A percentile compares a stretch with the other conserved stretches of the same genome.
Evolutionary conservation across 202 grass and related monocot species (phyloP).

Genomic region (Panicum virgatum): DNA sequence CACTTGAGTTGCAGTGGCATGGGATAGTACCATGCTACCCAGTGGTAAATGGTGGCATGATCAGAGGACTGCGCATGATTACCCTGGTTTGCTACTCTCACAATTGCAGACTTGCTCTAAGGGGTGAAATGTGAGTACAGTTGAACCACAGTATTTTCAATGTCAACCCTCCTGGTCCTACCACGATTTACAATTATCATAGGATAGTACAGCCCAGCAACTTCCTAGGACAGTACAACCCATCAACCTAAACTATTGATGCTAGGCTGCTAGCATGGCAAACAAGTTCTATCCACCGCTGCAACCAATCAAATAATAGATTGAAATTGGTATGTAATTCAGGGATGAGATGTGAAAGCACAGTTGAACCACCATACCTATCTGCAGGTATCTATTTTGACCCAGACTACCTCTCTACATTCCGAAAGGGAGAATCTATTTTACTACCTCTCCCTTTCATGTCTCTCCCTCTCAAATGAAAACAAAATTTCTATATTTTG

Average conservation of each 20-base stretch:
- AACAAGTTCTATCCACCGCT: no score
- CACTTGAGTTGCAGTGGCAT: not conserved
- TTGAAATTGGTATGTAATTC: no score
- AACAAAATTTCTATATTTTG: not conserved
- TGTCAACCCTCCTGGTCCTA: not conserved
- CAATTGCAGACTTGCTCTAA: not conserved
- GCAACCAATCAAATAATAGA: no score
- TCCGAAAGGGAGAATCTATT: no score
- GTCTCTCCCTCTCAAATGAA: not conserved
- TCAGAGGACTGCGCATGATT: not conserved
- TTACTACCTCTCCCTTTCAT: no score
- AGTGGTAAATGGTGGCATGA: constrained; percentile 4
- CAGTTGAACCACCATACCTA: no score
- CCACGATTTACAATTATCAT: not conserved
- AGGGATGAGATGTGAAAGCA: no score
- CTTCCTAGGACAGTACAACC: no score
- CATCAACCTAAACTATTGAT: no score
- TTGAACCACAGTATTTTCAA: not conserved
- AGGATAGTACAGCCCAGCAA: not conserved
- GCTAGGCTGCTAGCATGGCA: no score
- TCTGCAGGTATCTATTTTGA: no score
- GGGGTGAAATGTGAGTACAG: not conserved
- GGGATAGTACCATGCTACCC: not conserved
- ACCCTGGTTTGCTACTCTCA: not conserved
- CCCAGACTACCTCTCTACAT: not conserved